Evolutionary conservation across 257 asterid species (phyloP), one percentile per base, ranked within the genome.

Genomic region (Solanum chmielewskii): DNA sequence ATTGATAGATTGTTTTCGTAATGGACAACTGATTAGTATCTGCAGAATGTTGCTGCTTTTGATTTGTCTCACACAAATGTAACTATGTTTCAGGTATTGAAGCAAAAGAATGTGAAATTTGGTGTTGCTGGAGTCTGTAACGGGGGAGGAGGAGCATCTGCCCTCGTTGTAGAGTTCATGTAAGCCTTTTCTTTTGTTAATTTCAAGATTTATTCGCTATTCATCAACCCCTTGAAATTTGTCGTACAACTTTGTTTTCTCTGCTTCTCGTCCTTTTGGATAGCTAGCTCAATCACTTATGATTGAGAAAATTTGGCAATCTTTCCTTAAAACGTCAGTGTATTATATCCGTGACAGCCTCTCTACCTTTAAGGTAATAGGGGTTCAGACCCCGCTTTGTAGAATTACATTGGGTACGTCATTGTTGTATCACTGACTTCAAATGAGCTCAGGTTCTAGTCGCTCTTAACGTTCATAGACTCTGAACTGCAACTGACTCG

Each of bases 91-190:
- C 93, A 97, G 99, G 98, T 94, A 83, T 84, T 97, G 94, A 94
- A 92, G 89, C 91, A 90, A 81, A 93, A 81, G 84, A 95, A 92
- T 18, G 98, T 95, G 33, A 94, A 87, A 91, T 93, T 91, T 87
- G 99, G 99, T 87, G 98, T 92, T 83, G 99, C 98, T 81, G 95
- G 96, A 87, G 80, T 95, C 85, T 97, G 99, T 95, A 96, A 96
- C 64, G 99, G 99, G 33, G 99, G 98, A 89, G 99, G 99, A 77
- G 99, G 99, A 85, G 98, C 99, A 86, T 97, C 99, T 83, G 94
- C 99, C 71, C 88, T 95, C 47, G 98, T 95, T 88, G 70, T 95
- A 33, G 99, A 97, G 92, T 88, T 95, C 89, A 78, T 89, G 94
- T 92, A 92, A 80, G 93, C 74, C 47, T 45, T 41, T 64, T 49